Conservation (phyloP, 225 moss, liverwort and hornwort species). For the Polytrichum formosum region DNA sequence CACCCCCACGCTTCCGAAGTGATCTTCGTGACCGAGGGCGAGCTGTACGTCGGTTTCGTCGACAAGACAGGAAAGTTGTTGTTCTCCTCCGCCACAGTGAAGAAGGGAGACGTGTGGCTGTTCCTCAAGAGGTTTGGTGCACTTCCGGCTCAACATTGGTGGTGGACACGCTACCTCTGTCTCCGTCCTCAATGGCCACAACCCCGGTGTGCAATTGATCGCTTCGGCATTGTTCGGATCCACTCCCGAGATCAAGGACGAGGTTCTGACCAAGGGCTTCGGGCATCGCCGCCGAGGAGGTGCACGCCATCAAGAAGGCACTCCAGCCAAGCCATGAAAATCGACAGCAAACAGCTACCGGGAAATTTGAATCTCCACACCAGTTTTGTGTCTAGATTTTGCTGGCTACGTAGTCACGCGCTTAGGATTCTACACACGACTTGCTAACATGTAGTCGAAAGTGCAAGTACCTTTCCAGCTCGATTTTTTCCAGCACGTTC, state of each 20-base stretch:
- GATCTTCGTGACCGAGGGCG: constrained; percentile 23
- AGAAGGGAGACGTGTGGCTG: constrained; percentile 23
- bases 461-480: no score
- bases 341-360: no score
- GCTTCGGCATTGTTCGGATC: constrained; percentile 13
- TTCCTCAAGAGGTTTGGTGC: constrained; percentile 28
- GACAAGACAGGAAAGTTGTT: constrained; percentile 18
- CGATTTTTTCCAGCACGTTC: no score
- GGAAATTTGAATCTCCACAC: no score
- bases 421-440: no score
- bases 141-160: constrained; percentile 15
- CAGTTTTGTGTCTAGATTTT: no score
- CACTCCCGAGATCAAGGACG: background rate
- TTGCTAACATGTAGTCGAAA: no score
- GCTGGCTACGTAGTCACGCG: no score
- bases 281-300: background rate
- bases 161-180: background rate
- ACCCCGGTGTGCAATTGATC: constrained; percentile 20
- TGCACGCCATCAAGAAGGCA: constrained; percentile 8
- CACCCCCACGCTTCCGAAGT: constrained; percentile 25
- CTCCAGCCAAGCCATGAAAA: background rate
- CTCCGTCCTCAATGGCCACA: constrained; percentile 24
- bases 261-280: constrained; percentile 5
- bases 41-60: constrained; percentile 28
- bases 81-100: constrained; percentile 11